These are phyloP conservation scores for Entomophthora muscae DNA, from an alignment of 371 early-diverging fungal genomes.

Conservation along the genomic window DNA sequence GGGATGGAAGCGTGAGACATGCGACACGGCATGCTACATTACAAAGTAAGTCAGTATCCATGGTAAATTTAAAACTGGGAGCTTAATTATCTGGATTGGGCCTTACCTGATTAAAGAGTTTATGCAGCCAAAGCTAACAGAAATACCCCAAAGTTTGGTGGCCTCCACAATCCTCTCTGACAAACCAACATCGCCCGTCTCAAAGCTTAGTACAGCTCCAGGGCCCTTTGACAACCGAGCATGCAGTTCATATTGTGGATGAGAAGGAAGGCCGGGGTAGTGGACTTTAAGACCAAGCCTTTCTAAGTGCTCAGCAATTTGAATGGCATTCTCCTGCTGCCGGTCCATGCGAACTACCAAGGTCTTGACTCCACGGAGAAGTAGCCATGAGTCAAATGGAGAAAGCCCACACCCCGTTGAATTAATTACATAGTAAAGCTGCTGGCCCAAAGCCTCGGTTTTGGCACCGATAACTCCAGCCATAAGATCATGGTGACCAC, in stretches of 20 bases:
- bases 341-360: conserved; percentile 73
- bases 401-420: conserved; percentile 78
- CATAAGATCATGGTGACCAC: conserved; percentile 88
- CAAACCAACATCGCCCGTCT: conserved; percentile 68
- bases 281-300: conserved; percentile 58
- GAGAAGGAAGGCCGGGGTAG: conserved; percentile 72
- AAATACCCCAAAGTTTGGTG: conserved; percentile 72
- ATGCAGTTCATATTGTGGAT: conserved; percentile 80
- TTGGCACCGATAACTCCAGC: conserved; percentile 71
- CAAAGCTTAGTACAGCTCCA: conserved; percentile 88
- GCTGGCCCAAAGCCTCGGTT: conserved; percentile 43
- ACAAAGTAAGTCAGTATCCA: no score
- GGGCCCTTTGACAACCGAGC: conserved; percentile 57
- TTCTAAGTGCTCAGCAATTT: conserved; percentile 66
- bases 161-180: conserved; percentile 73
- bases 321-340: conserved; percentile 53
- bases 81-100: no score
- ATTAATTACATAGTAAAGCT: conserved; percentile 69
- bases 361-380: conserved; percentile 77
- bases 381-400: conserved; percentile 76
- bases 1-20: conserved; percentile 97
- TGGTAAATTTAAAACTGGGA: no score
- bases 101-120: conserved; percentile 83
- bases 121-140: conserved; percentile 91
- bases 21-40: conserved; percentile 76